phyloP scores from a whole-genome alignment of 176 grass and related monocot species.

The Chloris gayana region DNA sequence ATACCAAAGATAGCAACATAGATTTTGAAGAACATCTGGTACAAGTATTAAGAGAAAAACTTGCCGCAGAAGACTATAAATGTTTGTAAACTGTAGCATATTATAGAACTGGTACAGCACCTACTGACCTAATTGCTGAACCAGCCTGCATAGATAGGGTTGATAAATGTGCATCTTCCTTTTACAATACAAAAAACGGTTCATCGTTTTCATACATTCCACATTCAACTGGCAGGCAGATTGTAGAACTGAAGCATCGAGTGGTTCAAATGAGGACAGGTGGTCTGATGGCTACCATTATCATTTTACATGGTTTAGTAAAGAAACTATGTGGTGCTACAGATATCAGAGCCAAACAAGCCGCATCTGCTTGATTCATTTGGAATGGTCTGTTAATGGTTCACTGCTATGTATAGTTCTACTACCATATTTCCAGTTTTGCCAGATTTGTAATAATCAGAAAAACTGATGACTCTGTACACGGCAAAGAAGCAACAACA shows the following conservation, averaged over 20 bases:
- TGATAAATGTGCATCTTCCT: neutral
- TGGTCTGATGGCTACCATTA: neutral
- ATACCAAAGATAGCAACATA: neutral
- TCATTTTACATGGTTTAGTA: neutral
- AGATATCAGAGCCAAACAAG: neutral
- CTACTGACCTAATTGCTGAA: neutral
- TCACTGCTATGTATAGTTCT: neutral
- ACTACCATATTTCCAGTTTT: conserved; percentile 8
- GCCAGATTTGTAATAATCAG: neutral
- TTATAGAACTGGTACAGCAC: neutral
- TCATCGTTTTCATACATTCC: neutral
- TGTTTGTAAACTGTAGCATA: neutral
- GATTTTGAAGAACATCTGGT: neutral
- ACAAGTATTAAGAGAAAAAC: neutral
- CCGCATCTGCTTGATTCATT: neutral
- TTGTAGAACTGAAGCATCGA: neutral
- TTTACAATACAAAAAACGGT: neutral
- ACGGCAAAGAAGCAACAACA: neutral
- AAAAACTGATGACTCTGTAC: neutral
- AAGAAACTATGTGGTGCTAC: neutral
- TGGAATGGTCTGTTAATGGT: neutral
- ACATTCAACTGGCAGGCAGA: neutral
- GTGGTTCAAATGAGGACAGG: neutral
- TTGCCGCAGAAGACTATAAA: neutral
- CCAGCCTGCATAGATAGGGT: neutral